A percentile compares a stretch with the other conserved stretches of the same genome.
Conservation (phyloP, 495 filamentous ascomycete species). For the Tuber borchii region DNA sequence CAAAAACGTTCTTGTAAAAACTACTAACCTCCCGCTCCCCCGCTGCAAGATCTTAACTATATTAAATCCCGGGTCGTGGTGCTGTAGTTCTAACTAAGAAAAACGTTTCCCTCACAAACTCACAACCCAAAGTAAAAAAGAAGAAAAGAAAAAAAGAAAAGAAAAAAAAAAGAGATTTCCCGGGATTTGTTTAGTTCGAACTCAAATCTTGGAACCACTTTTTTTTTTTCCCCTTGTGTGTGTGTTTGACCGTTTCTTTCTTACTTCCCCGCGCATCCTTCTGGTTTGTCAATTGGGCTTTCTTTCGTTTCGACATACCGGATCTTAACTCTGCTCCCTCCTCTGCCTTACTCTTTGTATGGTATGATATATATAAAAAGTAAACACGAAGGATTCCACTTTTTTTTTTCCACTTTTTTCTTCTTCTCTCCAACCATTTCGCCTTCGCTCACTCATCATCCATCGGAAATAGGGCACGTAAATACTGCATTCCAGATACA, state of each 20-base stretch:
- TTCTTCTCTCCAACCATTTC: neutral
- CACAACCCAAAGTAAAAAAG: neutral
- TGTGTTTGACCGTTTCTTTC: neutral
- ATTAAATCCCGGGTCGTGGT: neutral
- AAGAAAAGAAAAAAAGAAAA: neutral
- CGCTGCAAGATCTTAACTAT: neutral
- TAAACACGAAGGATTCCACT: neutral
- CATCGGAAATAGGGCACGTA: neutral
- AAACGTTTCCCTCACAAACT: neutral
- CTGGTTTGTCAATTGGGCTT: neutral
- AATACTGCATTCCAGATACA: neutral
- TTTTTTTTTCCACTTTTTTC: neutral
- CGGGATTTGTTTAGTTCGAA: neutral
- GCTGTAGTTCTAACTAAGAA: neutral
- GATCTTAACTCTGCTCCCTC: neutral
- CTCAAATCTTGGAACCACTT: slow-evolving; percentile 1
- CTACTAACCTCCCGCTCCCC: neutral
- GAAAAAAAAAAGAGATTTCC: neutral
- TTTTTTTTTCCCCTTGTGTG: neutral
- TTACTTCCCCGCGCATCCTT: neutral
- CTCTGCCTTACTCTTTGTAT: neutral
- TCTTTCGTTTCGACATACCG: neutral
- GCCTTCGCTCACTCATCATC: neutral
- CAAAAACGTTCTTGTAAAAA: neutral
- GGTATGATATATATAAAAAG: neutral